Evolutionary conservation across 495 filamentous ascomycete genomes (phyloP), one percentile per base, ranked within the genome.

Genomic region (Corynascus novoguineensis): DNA sequence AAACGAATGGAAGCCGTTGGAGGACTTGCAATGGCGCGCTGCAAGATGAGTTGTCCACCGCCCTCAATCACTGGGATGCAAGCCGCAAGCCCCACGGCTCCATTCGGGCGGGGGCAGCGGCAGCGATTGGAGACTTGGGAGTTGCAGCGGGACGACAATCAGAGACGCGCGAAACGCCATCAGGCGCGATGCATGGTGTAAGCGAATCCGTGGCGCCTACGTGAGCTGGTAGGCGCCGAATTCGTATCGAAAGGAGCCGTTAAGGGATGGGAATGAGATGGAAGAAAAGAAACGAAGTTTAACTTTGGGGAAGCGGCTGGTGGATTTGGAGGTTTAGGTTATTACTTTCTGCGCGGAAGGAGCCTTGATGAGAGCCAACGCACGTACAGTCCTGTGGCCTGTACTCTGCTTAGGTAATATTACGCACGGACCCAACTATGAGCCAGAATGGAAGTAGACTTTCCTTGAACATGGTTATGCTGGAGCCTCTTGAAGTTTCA

Each of bases 41-140:
- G 74, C 74, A 73, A 70, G 73, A 71, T 76, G 73, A 75, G 73
- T 76, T 76, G 74, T 74, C 69, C 74, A 70, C 64, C 64, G 58
- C 61, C 65, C 55, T 66, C 64, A 61, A 61, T 60, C 65, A 49
- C 42, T 53, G 53, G 32, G 46, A 60, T 52, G 54, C 58, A 64
- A 29, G 58, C 44, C 44, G 54, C 60, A 42, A 21, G 49, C 51
- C 49, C 53, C 53, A 37, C 45, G 49, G 41, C 40, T 49, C 46
- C 48, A 57, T 55, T 35, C 51, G 37, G 48, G 29, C 22, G 50
- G 57, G 50, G 55, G 41, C 37, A 57, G 15, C 22, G 17, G 25
- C 24, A 17, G 48, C 32, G 35, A 35, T 37, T 37, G 31, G n/a
- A 41, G 7, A 11, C 7, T 19, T 21, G 38, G 19, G 40, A 24